Evolutionary conservation across 73 alveolate species (phyloP).

Genomic region (Tetrahymena malaccensis): DNA sequence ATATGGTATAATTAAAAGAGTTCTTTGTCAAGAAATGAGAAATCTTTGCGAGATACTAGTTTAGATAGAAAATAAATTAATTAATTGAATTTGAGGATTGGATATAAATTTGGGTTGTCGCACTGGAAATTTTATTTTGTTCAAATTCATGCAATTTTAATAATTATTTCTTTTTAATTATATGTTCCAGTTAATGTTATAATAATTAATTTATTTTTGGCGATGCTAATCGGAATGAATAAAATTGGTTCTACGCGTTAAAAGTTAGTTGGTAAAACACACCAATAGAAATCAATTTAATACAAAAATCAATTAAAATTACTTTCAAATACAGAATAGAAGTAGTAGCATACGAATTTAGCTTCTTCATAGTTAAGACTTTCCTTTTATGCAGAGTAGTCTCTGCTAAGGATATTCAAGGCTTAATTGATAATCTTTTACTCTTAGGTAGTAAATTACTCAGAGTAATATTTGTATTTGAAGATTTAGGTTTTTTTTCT

Average conservation of each 20-base stretch:
- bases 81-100: too few species aligned
- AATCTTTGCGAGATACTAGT: not conserved
- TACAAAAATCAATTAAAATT: not conserved
- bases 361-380: not conserved
- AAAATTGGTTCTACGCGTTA: not conserved
- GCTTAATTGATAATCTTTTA: not conserved
- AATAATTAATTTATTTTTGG: too few species aligned
- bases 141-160: too few species aligned
- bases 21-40: not conserved
- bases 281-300: not conserved
- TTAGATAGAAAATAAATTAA: not conserved
- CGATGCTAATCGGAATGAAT: not conserved
- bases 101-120: too few species aligned
- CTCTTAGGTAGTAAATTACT: not conserved
- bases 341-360: not conserved
- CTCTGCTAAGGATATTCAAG: not conserved
- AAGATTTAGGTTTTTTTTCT: not conserved
- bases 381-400: not conserved
- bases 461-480: not conserved
- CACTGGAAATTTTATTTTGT: too few species aligned
- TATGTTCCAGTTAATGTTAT: too few species aligned
- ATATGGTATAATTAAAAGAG: not conserved
- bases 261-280: too few species aligned
- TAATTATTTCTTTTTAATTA: too few species aligned
- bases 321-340: not conserved